Base-by-base conservation (phyloP, 352 stramenopile genomes). In the Globisporangium okanoganense region DNA sequence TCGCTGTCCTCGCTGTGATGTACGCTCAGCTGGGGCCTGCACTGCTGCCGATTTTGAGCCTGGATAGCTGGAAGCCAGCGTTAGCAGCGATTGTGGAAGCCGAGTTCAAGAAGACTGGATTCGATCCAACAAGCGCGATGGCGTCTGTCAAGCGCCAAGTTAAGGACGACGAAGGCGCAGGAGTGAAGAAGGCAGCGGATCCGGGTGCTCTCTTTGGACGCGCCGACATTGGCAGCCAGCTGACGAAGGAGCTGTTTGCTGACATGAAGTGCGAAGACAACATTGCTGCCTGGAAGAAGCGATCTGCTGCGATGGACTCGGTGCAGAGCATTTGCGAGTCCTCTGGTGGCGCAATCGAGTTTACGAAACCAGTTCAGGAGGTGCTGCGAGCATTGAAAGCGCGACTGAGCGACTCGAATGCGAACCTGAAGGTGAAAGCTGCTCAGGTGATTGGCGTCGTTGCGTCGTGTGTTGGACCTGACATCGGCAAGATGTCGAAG, bases 181-280 rank as follows among this genome's bases (percentile, higher is more conserved):
- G 61, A 36, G 63, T 50, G n/a, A 58, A 43, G 25, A 73, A 62
- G 54, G 72, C 72, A 45, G 60, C 70, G 22, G 78, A 88, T 56
- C 58, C 71, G 29, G 73, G 76, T 14, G 75, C 73, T 31, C 61
- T 93, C 2, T 94, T 96, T 58, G 87, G 84, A 13, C 78, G 87
- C 43, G 69, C 82, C 10, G 87, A 96, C 58, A 77, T 95, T 22
- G 93, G 84, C 44, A 69, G 60, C 24, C 84, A 94, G 44, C 78
- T 96, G 29, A 94, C 87, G 20, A 96, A 94, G 56, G 84, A 96
- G 9, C 61, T 96, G n/a, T 74, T 96, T 45, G 84, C 79, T 1
- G 75, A 91, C 41, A 90, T 96, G 76, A 90, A 93, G 43, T 92
- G 84, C 31, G 87, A 95, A 66, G 78, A 89, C 2, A 84, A 94